Evolutionary conservation across 805 yeast genomes (phyloP).

Genomic region (Candida maesae): DNA sequence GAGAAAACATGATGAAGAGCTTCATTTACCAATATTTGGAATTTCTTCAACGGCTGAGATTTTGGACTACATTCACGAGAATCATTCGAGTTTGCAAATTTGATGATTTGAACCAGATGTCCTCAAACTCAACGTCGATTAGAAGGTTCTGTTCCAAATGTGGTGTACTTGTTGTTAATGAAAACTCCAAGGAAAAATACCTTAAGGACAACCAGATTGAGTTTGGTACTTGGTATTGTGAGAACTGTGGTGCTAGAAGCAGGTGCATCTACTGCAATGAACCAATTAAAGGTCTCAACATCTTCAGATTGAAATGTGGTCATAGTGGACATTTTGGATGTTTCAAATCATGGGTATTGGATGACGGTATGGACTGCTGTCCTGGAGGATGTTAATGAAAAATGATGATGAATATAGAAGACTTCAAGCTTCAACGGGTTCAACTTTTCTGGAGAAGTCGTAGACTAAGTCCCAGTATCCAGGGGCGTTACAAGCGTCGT

Average conservation of each 20-base stretch:
- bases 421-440: slow-evolving; percentile 17
- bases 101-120: slow-evolving; percentile 24
- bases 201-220: slow-evolving; percentile 30
- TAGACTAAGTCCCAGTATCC: slow-evolving; percentile 73
- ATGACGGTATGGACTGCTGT: slow-evolving; percentile 61
- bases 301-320: slow-evolving; percentile 67
- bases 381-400: slow-evolving; percentile 55
- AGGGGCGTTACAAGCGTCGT: slow-evolving; percentile 73
- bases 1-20: slow-evolving; percentile 40
- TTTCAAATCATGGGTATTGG: slow-evolving; percentile 70
- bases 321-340: slow-evolving; percentile 86
- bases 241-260: slow-evolving; percentile 48
- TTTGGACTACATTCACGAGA: slow-evolving; percentile 56
- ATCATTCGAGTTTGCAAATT: slow-evolving; percentile 42
- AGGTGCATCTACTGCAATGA: slow-evolving; percentile 70
- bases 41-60: slow-evolving; percentile 42
- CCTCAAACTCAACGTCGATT: slow-evolving; percentile 32
- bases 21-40: slow-evolving; percentile 56
- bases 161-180: slow-evolving; percentile 55
- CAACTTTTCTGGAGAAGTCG: slow-evolving; percentile 41
- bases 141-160: slow-evolving; percentile 63
- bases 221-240: slow-evolving; percentile 86
- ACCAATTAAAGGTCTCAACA: slow-evolving; percentile 69
- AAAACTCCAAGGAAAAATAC: slow-evolving; percentile 41
- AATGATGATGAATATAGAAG: too few species aligned